Evolutionary conservation across 192 early-diverging fungal species (phyloP).

Genomic region (Backusella westeae): DNA sequence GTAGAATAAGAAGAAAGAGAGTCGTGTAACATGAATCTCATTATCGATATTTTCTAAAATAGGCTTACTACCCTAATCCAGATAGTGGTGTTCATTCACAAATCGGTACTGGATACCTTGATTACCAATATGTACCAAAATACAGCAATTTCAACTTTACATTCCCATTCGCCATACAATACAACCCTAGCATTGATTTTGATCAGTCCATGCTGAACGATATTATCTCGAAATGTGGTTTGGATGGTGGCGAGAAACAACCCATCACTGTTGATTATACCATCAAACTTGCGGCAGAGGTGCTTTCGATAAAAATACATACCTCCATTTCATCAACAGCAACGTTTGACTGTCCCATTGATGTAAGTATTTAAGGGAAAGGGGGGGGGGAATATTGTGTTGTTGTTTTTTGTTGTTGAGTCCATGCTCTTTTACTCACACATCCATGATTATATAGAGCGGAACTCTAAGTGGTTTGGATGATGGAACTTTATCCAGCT

Average conservation of each 20-base stretch:
- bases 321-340: conserved; percentile 33
- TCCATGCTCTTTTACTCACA: neutral
- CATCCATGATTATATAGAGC: neutral
- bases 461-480: neutral
- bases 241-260: conserved; percentile 4
- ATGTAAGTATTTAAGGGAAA: conserved; percentile 18
- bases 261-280: conserved; percentile 40
- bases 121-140: neutral
- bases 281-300: conserved; percentile 36
- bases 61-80: conserved; percentile 48
- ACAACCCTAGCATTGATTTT: conserved; percentile 25
- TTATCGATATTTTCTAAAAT: conserved; percentile 12
- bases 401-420: neutral
- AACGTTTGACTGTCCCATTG: conserved; percentile 24
- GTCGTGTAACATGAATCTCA: neutral
- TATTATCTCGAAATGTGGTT: conserved; percentile 38
- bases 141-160: conserved; percentile 19
- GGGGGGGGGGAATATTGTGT: neutral
- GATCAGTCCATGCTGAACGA: conserved; percentile 37
- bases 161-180: conserved; percentile 40
- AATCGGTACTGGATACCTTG: neutral
- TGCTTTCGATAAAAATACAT: conserved; percentile 36
- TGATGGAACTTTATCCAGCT: neutral
- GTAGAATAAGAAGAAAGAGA: neutral
- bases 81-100: conserved; percentile 21